A percentile compares a stretch with the other conserved stretches of the same genome.
Conservation (phyloP, 1,139 yeast species). For the Scheffersomyces segobiensis region DNA sequence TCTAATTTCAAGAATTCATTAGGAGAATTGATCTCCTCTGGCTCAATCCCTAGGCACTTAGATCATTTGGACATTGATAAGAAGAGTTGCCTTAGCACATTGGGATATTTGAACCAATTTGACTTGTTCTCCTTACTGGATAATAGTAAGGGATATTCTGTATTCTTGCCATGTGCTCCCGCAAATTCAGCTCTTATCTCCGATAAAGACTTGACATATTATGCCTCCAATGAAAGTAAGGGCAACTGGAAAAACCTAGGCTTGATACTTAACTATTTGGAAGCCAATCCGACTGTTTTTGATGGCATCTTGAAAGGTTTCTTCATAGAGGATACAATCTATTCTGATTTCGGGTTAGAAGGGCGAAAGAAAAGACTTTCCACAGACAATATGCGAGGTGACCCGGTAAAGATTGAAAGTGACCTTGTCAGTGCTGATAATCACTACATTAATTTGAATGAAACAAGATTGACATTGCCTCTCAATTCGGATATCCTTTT, state of each 20-base stretch:
- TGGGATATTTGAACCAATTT: conserved; percentile 32
- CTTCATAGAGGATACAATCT: conserved; percentile 63
- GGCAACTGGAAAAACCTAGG: conserved; percentile 70
- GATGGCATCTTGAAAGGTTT: conserved; percentile 54
- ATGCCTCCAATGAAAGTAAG: conserved; percentile 3
- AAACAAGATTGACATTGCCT: conserved; percentile 29
- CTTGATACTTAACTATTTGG: conserved; percentile 60
- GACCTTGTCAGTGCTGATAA: conserved; percentile 25
- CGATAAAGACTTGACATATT: neutral
- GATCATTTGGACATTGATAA: conserved; percentile 36
- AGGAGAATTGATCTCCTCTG: conserved; percentile 40
- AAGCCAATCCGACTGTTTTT: conserved; percentile 52
- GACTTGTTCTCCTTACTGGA: conserved; percentile 43
- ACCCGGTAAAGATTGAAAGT: conserved; percentile 22
- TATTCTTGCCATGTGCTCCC: conserved; percentile 74
- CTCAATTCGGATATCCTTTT: conserved; percentile 70
- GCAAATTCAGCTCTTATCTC: neutral
- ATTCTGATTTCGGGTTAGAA: conserved; percentile 55
- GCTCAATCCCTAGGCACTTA: conserved; percentile 29
- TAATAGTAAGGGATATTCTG: conserved; percentile 64
- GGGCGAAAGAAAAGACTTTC: conserved; percentile 18
- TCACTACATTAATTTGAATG: conserved; percentile 28
- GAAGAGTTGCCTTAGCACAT: conserved; percentile 36
- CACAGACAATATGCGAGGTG: conserved; percentile 41
- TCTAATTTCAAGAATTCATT: conserved; percentile 35